A percentile compares a stretch with the other conserved stretches of the same genome.
Evolutionary conservation across 805 yeast genomes (phyloP).

Genomic region (Myxozyma lipomycoides): DNA sequence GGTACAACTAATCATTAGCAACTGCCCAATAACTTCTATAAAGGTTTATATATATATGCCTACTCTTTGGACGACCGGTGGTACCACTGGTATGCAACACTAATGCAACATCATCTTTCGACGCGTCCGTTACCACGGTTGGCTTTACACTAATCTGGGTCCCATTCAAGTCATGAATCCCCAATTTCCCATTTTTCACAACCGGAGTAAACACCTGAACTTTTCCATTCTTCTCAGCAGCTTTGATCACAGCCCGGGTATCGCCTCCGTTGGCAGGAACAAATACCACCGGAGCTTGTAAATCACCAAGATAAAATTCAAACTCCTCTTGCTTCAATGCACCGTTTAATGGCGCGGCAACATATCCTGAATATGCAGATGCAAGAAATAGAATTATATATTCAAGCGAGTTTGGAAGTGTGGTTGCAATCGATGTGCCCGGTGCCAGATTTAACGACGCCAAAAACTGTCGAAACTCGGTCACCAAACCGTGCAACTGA

Average conservation of each 20-base stretch:
- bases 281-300: conserved; percentile 53
- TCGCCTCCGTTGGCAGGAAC: conserved; percentile 52
- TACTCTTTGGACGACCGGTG: conserved; percentile 62
- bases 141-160: conserved; percentile 28
- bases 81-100: conserved; percentile 73
- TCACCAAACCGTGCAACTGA: conserved; percentile 6
- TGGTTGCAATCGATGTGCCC: conserved; percentile 40
- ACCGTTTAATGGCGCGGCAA: conserved; percentile 69
- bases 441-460: conserved; percentile 16
- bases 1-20: conserved; percentile 50
- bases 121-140: conserved; percentile 2
- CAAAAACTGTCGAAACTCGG: conserved; percentile 12
- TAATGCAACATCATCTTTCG: conserved; percentile 52
- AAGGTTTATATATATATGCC: neutral
- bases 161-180: conserved; percentile 2
- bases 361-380: conserved; percentile 50
- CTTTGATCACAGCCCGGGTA: conserved; percentile 44
- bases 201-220: conserved; percentile 7
- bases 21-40: neutral
- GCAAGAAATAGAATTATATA: conserved; percentile 55
- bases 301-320: conserved; percentile 60
- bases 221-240: conserved; percentile 46
- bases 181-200: neutral
- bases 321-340: conserved; percentile 58
- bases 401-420: conserved; percentile 60